Base-by-base conservation (phyloP, 1,284 basidiomycete species). In the Laetiporus sulphureus region DNA sequence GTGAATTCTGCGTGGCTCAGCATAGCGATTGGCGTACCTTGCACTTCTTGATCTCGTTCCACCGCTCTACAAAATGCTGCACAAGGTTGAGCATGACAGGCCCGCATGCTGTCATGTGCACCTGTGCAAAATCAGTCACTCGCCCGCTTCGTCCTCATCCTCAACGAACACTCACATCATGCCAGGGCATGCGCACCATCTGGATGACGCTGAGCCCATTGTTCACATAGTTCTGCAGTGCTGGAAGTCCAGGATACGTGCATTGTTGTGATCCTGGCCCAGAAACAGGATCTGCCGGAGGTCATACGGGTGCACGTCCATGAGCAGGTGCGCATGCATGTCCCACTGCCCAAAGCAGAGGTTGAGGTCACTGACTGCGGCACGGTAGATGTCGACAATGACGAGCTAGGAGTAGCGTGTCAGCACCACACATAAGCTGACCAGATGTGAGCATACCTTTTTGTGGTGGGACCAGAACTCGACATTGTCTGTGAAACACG, bases 301-400 rank as follows among this genome's bases (percentile, higher is more conserved):
- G 54, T 92, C 71, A 2, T 87, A 87, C 0, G 91, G 90, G 57
- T 96, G 93, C 7, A 80, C 87, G 57, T 97, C 93, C 3, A 91
- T 85, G 25, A 95, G 73, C 1, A 91, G 90, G 56, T 91, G 88
- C 29, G 66, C 83, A 51, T 85, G 77, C 0, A 85, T 91, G 63
- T 97, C 94, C 92, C 93, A 98, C 24, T 93, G 82, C 4, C 94
- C 94, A 54, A 92, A 94, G 66, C 92, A 96, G 15, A 94, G 73
- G 58, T 96, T 92, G 16, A 95, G 74, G 16, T 91, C 91, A 19
- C 92, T 89, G 44, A 91, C 78, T 53, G 77, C 83, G 1, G 85
- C 89, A 32, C 70, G 72, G 56, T 84, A 82, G 59, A 93, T 91
- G 63, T 96, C 92, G 8, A 96, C 84, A 8, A 91, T 74, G 11